Percentiles rank a stretch among this genome's conserved stretches.
Evolutionary conservation across 78 protist genomes (phyloP).

Genomic region (Capsaspora owczarzaki): DNA sequence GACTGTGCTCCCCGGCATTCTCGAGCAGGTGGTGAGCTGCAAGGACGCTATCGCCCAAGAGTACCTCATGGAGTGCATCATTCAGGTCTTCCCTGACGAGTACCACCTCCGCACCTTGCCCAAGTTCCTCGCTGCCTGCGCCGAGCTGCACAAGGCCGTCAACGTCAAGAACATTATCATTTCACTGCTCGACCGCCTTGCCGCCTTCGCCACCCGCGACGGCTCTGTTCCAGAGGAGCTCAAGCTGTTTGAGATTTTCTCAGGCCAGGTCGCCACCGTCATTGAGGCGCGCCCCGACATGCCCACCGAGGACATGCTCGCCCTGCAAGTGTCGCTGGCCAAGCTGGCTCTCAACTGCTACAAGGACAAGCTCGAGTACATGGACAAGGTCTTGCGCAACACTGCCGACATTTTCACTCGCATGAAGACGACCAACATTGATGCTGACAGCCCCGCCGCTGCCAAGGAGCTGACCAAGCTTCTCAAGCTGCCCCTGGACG

Average conservation of each 20-base stretch:
- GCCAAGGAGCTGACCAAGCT: constrained; percentile 37
- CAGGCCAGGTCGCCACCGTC: constrained; percentile 31
- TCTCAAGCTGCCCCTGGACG: constrained; percentile 45
- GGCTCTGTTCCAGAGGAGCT: constrained; percentile 41
- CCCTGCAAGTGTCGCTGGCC: constrained; percentile 59
- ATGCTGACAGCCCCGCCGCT: constrained; percentile 35
- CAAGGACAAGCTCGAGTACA: constrained; percentile 62
- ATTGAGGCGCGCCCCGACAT: constrained; percentile 46
- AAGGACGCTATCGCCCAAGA: constrained; percentile 93
- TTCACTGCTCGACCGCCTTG: constrained; percentile 74
- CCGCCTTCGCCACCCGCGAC: constrained; percentile 40
- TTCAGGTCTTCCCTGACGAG: constrained; percentile 93
- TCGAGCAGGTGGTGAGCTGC: constrained; percentile 76
- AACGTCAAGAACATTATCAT: constrained; percentile 74
- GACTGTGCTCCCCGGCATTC: constrained; percentile 58
- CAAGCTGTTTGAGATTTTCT: constrained; percentile 66
- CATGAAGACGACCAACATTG: background rate
- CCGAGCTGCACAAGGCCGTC: constrained; percentile 67
- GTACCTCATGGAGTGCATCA: constrained; percentile 89
- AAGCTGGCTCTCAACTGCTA: constrained; percentile 65
- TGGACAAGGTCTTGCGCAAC: constrained; percentile 37
- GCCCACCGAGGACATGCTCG: constrained; percentile 48
- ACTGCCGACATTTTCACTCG: background rate
- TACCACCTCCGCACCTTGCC: constrained; percentile 85
- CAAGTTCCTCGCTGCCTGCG: constrained; percentile 50